Conservation (phyloP, 2,329 filamentous ascomycete species). For the Aspergillus terreus region DNA sequence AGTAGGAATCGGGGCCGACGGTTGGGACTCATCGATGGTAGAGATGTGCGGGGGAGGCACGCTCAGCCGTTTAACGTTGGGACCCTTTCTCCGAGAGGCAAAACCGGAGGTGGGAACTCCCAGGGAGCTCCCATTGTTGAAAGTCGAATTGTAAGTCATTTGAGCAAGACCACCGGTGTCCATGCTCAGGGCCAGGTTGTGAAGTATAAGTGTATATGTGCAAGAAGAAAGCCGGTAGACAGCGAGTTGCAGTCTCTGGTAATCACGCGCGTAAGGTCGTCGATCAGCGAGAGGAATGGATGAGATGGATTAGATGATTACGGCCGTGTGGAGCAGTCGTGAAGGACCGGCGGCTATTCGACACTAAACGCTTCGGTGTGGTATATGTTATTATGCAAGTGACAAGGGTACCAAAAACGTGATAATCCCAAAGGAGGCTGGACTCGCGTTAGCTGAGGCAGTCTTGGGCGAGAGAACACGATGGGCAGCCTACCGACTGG, state of each 20-base stretch:
- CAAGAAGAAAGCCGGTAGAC: conserved; percentile 15
- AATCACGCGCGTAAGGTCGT: not conserved
- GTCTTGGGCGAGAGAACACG: not conserved
- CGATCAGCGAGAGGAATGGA: conserved; percentile 4
- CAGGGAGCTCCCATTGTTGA: conserved; percentile 63
- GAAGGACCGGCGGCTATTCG: conserved; percentile 12
- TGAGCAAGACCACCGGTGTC: conserved; percentile 99
- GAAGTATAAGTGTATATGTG: conserved; percentile 28
- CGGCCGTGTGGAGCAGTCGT: conserved; percentile 17
- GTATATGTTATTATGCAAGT: conserved; percentile 13
- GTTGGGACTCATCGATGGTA: conserved; percentile 61
- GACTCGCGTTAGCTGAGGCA: conserved; percentile 7
- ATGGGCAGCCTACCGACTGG: conserved; percentile 14
- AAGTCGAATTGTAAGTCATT: conserved; percentile 86
- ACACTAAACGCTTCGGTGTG: conserved; percentile 4
- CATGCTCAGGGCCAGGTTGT: conserved; percentile 47
- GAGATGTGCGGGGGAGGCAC: conserved; percentile 71
- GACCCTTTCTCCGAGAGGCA: conserved; percentile 78
- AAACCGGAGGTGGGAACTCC: conserved; percentile 75
- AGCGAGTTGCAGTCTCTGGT: conserved; percentile 6
- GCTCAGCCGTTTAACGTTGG: conserved; percentile 82
- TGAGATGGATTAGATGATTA: conserved; percentile 30
- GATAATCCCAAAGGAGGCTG: conserved; percentile 3
- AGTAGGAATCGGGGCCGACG: conserved; percentile 68
- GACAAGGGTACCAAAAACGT: conserved; percentile 2